Base-by-base conservation (phyloP, 2,329 filamentous ascomycete genomes). In the Penicillium sp. region DNA sequence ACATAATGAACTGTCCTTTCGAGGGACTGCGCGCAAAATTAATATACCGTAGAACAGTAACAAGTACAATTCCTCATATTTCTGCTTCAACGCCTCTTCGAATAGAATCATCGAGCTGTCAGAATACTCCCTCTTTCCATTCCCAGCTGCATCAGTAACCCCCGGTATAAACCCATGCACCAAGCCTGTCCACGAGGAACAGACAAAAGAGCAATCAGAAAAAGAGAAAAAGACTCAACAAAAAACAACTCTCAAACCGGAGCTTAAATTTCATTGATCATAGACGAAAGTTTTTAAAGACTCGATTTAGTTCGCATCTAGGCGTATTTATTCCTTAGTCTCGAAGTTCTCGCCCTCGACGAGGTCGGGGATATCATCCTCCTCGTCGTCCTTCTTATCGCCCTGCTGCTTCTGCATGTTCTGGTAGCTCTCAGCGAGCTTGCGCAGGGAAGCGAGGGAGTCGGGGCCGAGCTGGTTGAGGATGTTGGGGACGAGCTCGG, bases 391-490 rank as follows among this genome's bases (percentile, higher is more conserved):
- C 71, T 88, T 86, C 78, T 89, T 88, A 72, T 87, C 88, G 74
- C 89, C 86, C 59, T 83, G 90, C 79, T 91, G 90, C 89, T 96
- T 96, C 83, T 97, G 93, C 87, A 97, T 87, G 83, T 87, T 94
- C 88, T 99, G 94, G 86, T 99, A 99, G 86, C 90, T 96, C 86
- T 99, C 94, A 71, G 94, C 94, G 65, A 99, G 87, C 85, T 97
- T 97, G 80, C 94, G 91, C 75, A 99, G 91, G 64, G 92, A 96
- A 61, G 94, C 94, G 60, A 99, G 90, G 65, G 91, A 96, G 84
- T 99, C 94, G 74, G 94, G 94, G 74, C 94, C 94, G 65, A 99
- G 91, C 85, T 99, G 94, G 89, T 97, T 99, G 65, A 99, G 90
- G 82, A 99, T 99, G 67, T 94, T 94, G 73, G 94, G 94, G 67